phyloP scores from a whole-genome alignment of 768 basidiomycete species.

The Boletus vermiculosoides region DNA sequence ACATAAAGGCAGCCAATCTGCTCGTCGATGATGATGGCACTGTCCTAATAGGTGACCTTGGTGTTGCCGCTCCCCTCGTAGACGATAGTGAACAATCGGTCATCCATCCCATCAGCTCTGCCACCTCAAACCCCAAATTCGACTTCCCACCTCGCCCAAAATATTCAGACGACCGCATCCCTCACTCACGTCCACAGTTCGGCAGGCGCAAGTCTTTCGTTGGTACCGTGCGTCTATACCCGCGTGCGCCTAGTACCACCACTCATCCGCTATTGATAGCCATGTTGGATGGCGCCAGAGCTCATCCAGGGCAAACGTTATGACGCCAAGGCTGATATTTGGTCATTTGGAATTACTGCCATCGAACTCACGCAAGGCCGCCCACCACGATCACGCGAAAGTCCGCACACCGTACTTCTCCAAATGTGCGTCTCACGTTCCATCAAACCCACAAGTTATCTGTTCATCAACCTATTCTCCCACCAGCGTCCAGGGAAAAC shows the following conservation, averaged over 20 bases:
- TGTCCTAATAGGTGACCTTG: constrained; percentile 88
- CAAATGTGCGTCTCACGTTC: constrained; percentile 53
- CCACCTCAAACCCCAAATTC: constrained; percentile 37
- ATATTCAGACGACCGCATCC: neutral
- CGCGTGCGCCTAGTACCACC: neutral
- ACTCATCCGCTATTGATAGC: constrained; percentile 39
- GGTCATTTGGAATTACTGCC: constrained; percentile 96
- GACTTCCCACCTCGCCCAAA: constrained; percentile 26
- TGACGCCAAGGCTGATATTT: constrained; percentile 88
- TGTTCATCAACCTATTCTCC: neutral
- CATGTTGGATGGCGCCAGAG: constrained; percentile 98
- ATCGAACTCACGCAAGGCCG: constrained; percentile 85
- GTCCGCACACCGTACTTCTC: constrained; percentile 69
- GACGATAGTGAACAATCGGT: constrained; percentile 56
- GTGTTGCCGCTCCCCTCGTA: constrained; percentile 81
- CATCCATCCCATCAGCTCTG: constrained; percentile 6
- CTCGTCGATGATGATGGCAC: constrained; percentile 90
- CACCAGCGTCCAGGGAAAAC: constrained; percentile 65
- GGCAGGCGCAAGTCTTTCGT: constrained; percentile 92
- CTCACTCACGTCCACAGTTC: constrained; percentile 41
- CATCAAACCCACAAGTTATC: neutral
- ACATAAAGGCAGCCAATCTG: constrained; percentile 92
- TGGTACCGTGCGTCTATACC: constrained; percentile 62
- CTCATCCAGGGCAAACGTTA: constrained; percentile 82
- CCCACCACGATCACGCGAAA: constrained; percentile 78